These are phyloP conservation scores for Melanogaster broomeanus DNA, from an alignment of 768 basidiomycete species.

Conservation along the genomic window DNA sequence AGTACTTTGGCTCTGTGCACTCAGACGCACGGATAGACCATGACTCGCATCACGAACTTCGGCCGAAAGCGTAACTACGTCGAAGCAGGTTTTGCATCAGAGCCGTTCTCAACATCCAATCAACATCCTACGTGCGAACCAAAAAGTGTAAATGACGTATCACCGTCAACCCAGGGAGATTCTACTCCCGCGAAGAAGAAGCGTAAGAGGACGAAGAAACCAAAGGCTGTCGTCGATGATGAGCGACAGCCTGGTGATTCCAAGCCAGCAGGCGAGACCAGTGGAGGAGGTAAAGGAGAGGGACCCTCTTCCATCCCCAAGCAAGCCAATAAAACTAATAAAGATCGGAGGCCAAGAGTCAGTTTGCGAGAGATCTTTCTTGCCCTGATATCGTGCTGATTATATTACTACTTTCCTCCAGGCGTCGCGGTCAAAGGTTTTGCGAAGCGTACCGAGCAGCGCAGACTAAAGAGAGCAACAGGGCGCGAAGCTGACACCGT, in stretches of 20 bases:
- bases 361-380: neutral
- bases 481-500: slow-evolving; percentile 59
- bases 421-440: slow-evolving; percentile 20
- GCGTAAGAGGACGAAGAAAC: too few relatives aligned
- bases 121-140: neutral
- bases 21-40: slow-evolving; percentile 30
- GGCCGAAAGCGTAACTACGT: slow-evolving; percentile 74
- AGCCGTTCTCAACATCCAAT: too few relatives aligned
- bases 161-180: too few relatives aligned
- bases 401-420: slow-evolving; percentile 28
- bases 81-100: slow-evolving; percentile 59
- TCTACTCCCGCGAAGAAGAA: too few relatives aligned
- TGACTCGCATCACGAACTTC: slow-evolving; percentile 78
- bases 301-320: slow-evolving; percentile 21
- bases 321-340: slow-evolving; percentile 31
- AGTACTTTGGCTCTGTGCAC: too few relatives aligned
- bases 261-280: slow-evolving; percentile 18
- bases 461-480: slow-evolving; percentile 64
- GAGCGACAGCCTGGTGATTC: too few relatives aligned
- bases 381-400: slow-evolving; percentile 10
- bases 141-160: neutral
- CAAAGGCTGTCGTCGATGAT: too few relatives aligned
- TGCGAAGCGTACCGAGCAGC: slow-evolving; percentile 48
- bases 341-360: slow-evolving; percentile 30
- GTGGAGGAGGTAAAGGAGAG: slow-evolving; percentile 18